These are phyloP conservation scores for Russula virescens DNA, from an alignment of 768 basidiomycete genomes.

Conservation along the genomic window DNA sequence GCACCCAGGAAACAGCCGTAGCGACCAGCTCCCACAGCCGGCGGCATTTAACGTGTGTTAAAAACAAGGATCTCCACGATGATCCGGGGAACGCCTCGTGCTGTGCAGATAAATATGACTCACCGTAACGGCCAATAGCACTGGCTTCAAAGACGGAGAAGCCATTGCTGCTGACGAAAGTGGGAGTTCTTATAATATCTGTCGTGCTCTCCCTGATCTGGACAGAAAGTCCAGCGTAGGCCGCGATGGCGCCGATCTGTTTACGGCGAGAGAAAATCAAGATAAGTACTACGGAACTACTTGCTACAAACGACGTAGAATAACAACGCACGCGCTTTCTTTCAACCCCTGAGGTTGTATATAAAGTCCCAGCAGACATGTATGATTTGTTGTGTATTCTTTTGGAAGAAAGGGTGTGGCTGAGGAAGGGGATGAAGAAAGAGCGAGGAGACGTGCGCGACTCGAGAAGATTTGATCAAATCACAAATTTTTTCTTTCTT, in stretches of 20 bases:
- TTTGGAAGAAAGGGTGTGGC: background rate
- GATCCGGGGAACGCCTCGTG: background rate
- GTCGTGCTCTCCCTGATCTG: constrained; percentile 49
- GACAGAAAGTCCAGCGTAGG: constrained; percentile 52
- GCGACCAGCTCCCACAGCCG: background rate
- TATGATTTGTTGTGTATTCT: constrained; percentile 25
- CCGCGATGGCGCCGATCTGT: constrained; percentile 53
- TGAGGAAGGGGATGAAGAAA: constrained; percentile 25
- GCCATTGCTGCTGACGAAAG: constrained; percentile 69
- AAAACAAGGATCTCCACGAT: background rate
- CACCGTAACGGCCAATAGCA: constrained; percentile 85
- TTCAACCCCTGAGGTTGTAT: constrained; percentile 37
- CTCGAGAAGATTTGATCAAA: constrained; percentile 16
- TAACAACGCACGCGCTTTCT: constrained; percentile 46
- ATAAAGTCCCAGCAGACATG: constrained; percentile 64
- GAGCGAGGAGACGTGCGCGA: constrained; percentile 22
- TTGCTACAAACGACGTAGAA: background rate
- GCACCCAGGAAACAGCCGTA: background rate
- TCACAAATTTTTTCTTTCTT: background rate
- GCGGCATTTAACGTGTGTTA: background rate
- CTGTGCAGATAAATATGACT: constrained; percentile 36
- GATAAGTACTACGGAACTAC: background rate
- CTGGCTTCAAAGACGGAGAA: constrained; percentile 71
- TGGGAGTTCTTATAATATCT: constrained; percentile 77
- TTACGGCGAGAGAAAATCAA: background rate